Conservation (phyloP, 371 early-diverging fungal genomes). For the Mucor indicus region DNA sequence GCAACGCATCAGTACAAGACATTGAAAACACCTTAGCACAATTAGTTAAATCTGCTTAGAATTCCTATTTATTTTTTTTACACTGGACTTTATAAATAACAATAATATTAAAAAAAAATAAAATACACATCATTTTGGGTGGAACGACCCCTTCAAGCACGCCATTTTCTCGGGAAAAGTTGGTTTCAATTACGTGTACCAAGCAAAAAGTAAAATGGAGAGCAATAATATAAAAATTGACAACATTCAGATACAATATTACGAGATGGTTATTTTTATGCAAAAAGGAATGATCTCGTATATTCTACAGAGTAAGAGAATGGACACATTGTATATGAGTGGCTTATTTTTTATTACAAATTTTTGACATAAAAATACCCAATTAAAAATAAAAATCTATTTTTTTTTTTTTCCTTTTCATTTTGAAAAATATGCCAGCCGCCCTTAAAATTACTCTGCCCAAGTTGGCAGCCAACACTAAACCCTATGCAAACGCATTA, state of each 20-base stretch:
- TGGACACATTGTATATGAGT: neutral
- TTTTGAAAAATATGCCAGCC: constrained; percentile 15
- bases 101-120: constrained; percentile 2
- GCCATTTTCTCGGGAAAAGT: no score
- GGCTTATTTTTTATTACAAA: no score
- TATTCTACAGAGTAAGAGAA: no score
- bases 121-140: neutral
- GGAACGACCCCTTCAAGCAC: neutral
- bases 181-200: neutral
- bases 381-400: no score
- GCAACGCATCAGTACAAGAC: constrained; percentile 70
- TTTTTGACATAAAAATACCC: no score
- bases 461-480: constrained; percentile 34
- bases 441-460: constrained; percentile 28
- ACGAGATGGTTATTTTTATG: no score
- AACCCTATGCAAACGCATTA: constrained; percentile 34
- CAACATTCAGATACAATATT: no score
- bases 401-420: constrained; percentile 1
- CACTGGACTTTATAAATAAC: constrained; percentile 1
- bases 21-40: constrained; percentile 68
- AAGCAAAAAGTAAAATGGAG: neutral
- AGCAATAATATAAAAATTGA: no score
- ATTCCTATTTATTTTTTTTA: no score
- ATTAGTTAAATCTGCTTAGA: constrained; percentile 52
- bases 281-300: no score